These are phyloP conservation scores for Sophora flavescens DNA, from an alignment of 306 rosid genomes.

Conservation along the genomic window DNA sequence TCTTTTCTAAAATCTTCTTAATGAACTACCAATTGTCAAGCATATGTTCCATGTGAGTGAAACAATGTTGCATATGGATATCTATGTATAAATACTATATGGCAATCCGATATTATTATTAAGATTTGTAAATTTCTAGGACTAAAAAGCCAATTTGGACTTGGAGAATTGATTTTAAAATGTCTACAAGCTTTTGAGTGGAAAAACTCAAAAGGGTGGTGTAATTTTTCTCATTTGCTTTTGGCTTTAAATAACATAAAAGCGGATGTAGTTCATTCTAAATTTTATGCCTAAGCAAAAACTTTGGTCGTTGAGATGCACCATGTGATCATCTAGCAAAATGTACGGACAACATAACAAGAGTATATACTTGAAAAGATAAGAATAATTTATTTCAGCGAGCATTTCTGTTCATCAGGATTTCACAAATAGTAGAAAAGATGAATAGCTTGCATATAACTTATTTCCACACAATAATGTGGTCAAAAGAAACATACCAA, in stretches of 20 bases:
- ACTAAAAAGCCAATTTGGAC: not conserved
- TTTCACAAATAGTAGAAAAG: constrained; percentile 8
- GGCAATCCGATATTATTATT: not conserved
- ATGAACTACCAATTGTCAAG: not conserved
- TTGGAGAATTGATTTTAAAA: not conserved
- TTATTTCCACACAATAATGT: not conserved
- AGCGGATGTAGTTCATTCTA: not conserved
- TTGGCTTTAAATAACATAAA: not conserved
- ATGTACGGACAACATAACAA: not conserved
- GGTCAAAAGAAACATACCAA: constrained; percentile 5
- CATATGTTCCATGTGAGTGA: not conserved
- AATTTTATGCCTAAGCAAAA: not conserved
- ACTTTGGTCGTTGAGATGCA: not conserved
- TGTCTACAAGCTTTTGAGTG: not conserved
- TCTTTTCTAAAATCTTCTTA: not conserved
- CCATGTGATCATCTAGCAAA: not conserved
- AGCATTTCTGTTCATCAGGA: not conserved
- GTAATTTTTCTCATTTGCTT: not conserved
- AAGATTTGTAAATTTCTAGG: constrained; percentile 13
- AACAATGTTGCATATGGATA: not conserved
- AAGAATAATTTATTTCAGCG: not conserved
- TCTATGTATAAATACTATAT: not conserved
- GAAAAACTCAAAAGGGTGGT: not conserved
- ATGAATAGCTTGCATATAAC: constrained; percentile 16
- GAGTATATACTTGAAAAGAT: not conserved